Evolutionary conservation across 2,329 filamentous ascomycete genomes (phyloP), one percentile per base, ranked within the genome.

Genomic region (Penicillium vulpinum): DNA sequence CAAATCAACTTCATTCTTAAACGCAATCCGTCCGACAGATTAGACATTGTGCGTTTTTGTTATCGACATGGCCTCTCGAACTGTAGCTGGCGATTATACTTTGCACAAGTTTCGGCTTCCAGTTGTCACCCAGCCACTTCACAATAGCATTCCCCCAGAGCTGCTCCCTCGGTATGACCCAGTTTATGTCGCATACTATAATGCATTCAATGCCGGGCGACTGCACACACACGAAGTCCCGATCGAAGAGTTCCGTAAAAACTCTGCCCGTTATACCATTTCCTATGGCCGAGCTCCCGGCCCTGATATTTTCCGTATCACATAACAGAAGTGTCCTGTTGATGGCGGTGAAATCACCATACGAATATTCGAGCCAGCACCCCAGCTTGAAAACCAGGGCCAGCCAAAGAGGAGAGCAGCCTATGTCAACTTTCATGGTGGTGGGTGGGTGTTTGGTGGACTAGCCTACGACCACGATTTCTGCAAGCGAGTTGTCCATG

Each of bases 361-460:
- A 33, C 70, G 76, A 3, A 75, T 78, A 31, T 77, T 77, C 43
- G 71, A 78, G 51, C 73, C 73, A 11, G 65, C 66, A 9, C 58
- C 67, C 5, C 61, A 62, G 28, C 16, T 56, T 15, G 63, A 70
- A 39, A 58, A 59, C 2, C 59, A 72, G n/a, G 64, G 62, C 4
- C 63, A 62, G 31, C 58, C 55, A 29, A 68, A 62, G 58, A 71
- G 65, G 54, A 70, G 74, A 61, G 74, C 74, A 1, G 74, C 67
- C 10, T 79, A 78, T 64, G 58, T 79, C 56, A 77, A 77, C 43
- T 75, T 75, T 58, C 73, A 76, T 53, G 74, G 75, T 10, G 73
- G 74, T 29, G 75, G 75, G 10, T 79, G 76, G 74, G 75, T 78
- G 8, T 77, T 79, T 61, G 76, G 76, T 3, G 73, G 71, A 1